Evolutionary conservation across 2,329 filamentous ascomycete species (phyloP), one percentile per base, ranked within the genome.

Genomic region (Fusarium metavorans): DNA sequence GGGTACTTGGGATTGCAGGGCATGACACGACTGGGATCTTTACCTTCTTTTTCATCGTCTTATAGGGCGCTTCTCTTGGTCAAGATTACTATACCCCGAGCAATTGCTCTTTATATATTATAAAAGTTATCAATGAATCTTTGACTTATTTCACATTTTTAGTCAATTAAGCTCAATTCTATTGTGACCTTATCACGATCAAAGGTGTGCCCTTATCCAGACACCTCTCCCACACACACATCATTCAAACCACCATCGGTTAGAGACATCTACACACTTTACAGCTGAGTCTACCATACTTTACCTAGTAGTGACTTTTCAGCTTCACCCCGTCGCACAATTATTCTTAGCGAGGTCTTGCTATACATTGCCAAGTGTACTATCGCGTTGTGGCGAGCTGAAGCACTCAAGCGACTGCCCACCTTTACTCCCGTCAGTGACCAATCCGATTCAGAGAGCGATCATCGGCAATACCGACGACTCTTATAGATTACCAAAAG

Each of bases 21-120:
- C 23, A n/a, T 52, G 41, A 45, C 43, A 45, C 20, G 20, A 45
- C 20, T 45, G 3, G 43, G 43, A 45, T 45, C 43, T 45, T 45
- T n/a, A 32, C 71, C 32, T 67, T 54, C 57, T 23, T 60, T 66
- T 60, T 67, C 64, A 63, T 64, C 64, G 57, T 41, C 65, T 52
- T 75, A 54, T 64, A 75, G 70, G 81, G 81, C 79, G 82, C 84
- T 84, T 86, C 20, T 20, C 20, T 20, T 85, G 84, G 84, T 85
- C 84, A 85, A 85, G 75, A 79, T 79, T 76, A 79, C 77, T 85
- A 85, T 83, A 85, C 84, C 84, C 70, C 82, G 79, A 72, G 70
- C 73, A 30, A 30, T 54, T 64, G 64, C 73, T 74, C 61, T 56
- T 37, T 57, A 61, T 52, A 66, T 66, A 61, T 62, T 35, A 71